These are phyloP conservation scores for Massarina eburnea DNA, from an alignment of 2,329 filamentous ascomycete genomes.

Conservation along the genomic window DNA sequence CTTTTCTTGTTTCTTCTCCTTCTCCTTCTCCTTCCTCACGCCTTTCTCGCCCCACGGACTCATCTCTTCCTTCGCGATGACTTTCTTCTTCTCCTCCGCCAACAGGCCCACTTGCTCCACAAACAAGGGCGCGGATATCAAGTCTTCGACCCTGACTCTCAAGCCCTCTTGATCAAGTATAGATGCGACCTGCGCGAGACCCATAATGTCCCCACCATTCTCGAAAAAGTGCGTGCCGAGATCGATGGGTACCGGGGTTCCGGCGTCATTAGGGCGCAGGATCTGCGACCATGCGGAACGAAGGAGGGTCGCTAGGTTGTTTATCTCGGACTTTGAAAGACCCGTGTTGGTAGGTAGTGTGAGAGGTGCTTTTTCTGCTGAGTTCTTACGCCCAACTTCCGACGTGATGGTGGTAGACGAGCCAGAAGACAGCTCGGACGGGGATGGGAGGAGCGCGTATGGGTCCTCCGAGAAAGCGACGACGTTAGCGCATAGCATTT, in stretches of 20 bases:
- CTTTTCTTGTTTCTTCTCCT: neutral
- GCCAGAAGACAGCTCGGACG: conserved; percentile 27
- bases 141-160: conserved; percentile 31
- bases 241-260: conserved; percentile 19
- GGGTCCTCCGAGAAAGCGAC: conserved; percentile 30
- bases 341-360: conserved; percentile 28
- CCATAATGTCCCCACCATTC: conserved; percentile 39
- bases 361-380: conserved; percentile 25
- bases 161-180: conserved; percentile 32
- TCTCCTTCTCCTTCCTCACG: conserved; percentile 2
- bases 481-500: conserved; percentile 32
- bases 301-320: conserved; percentile 24
- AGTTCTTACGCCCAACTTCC: conserved; percentile 24
- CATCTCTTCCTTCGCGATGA: conserved; percentile 29
- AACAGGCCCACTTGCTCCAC: conserved; percentile 32
- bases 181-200: conserved; percentile 32
- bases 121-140: conserved; percentile 34
- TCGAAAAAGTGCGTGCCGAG: conserved; percentile 37
- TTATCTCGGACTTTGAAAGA: conserved; percentile 26
- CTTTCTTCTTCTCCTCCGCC: conserved; percentile 26
- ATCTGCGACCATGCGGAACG: conserved; percentile 35
- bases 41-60: conserved; percentile 36
- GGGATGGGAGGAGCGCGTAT: conserved; percentile 28
- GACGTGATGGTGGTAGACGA: conserved; percentile 25
- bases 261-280: conserved; percentile 24